A percentile compares a stretch with the other conserved stretches of the same genome.
Evolutionary conservation across 2,329 filamentous ascomycete genomes (phyloP).

Genomic region (Rhinocladiella mackenziei): DNA sequence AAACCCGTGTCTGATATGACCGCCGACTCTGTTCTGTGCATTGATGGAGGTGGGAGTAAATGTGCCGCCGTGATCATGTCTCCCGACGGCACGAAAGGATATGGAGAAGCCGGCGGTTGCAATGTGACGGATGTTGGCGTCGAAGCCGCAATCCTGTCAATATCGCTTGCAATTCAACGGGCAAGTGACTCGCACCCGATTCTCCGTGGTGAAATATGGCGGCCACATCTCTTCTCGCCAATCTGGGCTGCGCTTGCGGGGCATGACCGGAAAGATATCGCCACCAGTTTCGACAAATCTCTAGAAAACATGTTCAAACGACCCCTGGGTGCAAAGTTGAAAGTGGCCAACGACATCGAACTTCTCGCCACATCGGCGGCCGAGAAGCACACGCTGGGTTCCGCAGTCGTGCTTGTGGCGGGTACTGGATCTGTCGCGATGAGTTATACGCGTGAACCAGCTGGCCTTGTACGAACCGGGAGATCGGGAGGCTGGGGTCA

Average conservation of each 20-base stretch:
- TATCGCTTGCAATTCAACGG: too few species aligned
- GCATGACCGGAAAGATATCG: slow-evolving; percentile 37
- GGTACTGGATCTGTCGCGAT: slow-evolving; percentile 46
- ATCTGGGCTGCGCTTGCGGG: slow-evolving; percentile 43
- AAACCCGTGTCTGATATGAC: too few species aligned
- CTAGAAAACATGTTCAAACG: too few species aligned
- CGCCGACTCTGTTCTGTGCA: too few species aligned
- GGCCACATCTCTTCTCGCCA: slow-evolving; percentile 29
- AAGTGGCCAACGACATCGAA: slow-evolving; percentile 41
- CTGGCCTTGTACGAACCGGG: slow-evolving; percentile 31
- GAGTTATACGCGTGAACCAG: slow-evolving; percentile 33
- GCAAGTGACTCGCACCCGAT: slow-evolving; percentile 24
- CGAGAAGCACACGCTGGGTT: slow-evolving; percentile 19
- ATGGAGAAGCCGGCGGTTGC: too few species aligned
- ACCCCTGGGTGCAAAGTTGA: too few species aligned
- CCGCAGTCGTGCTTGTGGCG: slow-evolving; percentile 39
- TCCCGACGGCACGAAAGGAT: too few species aligned
- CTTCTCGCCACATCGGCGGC: slow-evolving; percentile 35
- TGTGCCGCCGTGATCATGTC: too few species aligned
- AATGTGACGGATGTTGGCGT: too few species aligned
- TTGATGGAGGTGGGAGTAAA: too few species aligned
- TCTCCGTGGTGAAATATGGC: slow-evolving; percentile 1
- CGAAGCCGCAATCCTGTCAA: too few species aligned
- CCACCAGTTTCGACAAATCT: too few species aligned
- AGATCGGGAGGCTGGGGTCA: slow-evolving; percentile 45